Conservation (phyloP, 1,284 basidiomycete genomes). For the Phaffia rhodozyma region DNA sequence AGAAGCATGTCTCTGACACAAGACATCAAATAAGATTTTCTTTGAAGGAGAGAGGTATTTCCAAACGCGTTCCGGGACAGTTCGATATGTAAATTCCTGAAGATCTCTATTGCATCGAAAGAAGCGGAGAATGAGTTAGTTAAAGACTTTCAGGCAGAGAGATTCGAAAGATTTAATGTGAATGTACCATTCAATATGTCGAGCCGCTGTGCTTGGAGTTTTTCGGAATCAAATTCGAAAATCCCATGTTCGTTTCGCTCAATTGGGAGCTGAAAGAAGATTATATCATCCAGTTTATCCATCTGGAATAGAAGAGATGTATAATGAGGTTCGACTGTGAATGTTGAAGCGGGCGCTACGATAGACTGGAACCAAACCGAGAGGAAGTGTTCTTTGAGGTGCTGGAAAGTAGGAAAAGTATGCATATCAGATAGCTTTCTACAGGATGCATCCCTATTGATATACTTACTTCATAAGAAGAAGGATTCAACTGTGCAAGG, state of each 20-base stretch:
- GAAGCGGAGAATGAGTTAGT: neutral
- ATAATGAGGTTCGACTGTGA: constrained; percentile 52
- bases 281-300: neutral
- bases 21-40: constrained; percentile 9
- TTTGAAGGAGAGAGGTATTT: constrained; percentile 1
- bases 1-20: constrained; percentile 12
- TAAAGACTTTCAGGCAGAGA: too few species aligned
- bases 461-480: constrained; percentile 47
- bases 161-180: neutral
- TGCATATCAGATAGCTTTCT: neutral
- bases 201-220: neutral
- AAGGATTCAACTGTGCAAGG: constrained; percentile 52
- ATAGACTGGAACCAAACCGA: constrained; percentile 48
- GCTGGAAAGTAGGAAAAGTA: constrained; percentile 31
- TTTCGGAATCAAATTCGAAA: neutral
- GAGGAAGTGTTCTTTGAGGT: constrained; percentile 45
- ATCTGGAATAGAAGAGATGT: constrained; percentile 28
- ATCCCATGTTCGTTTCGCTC: neutral
- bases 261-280: neutral
- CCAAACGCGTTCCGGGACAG: constrained; percentile 2
- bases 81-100: constrained; percentile 1
- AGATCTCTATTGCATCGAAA: neutral
- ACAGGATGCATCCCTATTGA: neutral
- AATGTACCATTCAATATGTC: constrained; percentile 5
- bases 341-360: constrained; percentile 37